Percentiles rank a stretch among this genome's conserved stretches.
Conservation (phyloP, 2,329 filamentous ascomycete genomes). For the Pseudogymnoascus destructans region DNA sequence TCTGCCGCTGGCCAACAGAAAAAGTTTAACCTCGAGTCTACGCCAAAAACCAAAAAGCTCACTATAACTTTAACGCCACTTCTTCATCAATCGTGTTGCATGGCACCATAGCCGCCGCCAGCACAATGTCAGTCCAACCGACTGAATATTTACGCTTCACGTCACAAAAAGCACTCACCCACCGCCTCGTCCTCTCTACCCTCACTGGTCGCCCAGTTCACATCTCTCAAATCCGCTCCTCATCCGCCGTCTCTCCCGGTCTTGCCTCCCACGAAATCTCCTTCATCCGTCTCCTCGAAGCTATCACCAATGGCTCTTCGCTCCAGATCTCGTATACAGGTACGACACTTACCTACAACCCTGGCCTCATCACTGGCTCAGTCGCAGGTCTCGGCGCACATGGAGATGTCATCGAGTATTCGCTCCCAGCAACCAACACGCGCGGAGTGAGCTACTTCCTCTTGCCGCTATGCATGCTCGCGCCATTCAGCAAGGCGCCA, state of each 20-base stretch:
- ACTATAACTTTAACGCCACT: not conserved
- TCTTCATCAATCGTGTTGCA: not conserved
- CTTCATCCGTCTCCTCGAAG: conserved; percentile 85
- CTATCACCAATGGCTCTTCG: conserved; percentile 85
- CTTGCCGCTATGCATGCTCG: conserved; percentile 74
- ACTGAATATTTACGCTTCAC: conserved; percentile 57
- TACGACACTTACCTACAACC: conserved; percentile 82
- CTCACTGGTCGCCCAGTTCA: conserved; percentile 80
- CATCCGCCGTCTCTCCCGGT: conserved; percentile 74
- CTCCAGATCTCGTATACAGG: conserved; percentile 96
- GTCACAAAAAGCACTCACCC: conserved; percentile 67
- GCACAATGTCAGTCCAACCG: conserved; percentile 22
- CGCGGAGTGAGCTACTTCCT: conserved; percentile 87
- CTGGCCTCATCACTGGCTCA: conserved; percentile 81
- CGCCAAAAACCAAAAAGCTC: not conserved
- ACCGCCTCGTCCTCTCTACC: conserved; percentile 78
- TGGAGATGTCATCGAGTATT: conserved; percentile 63
- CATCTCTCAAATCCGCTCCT: conserved; percentile 85
- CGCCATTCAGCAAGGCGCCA: conserved; percentile 83
- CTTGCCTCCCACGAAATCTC: conserved; percentile 89
- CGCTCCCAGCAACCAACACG: conserved; percentile 61
- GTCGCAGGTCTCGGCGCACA: conserved; percentile 60
- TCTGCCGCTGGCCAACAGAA: conserved; percentile 8
- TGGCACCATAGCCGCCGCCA: conserved; percentile 2
- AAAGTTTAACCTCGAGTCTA: conserved; percentile 5